A percentile compares a stretch with the other conserved stretches of the same genome.
Conservation (phyloP, 2,329 filamentous ascomycete genomes). For the Sphaerulina vaccinii region DNA sequence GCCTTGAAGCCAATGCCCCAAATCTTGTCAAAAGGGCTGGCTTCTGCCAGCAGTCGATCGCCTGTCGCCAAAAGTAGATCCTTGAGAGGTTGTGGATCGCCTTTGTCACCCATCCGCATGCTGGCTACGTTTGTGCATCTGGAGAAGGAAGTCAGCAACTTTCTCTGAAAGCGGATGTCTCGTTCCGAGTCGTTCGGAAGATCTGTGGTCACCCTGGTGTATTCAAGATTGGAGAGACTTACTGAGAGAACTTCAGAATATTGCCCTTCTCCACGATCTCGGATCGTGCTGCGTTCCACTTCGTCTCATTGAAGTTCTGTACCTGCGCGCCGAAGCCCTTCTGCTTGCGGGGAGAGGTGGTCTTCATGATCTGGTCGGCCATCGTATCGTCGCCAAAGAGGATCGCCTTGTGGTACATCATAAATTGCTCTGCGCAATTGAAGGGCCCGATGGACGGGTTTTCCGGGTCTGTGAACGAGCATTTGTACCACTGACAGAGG, state of each 20-base stretch:
- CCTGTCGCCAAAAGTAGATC: constrained; percentile 17
- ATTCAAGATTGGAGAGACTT: too few relatives aligned
- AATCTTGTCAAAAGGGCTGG: constrained; percentile 19
- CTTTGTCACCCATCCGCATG: constrained; percentile 8
- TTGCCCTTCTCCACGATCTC: constrained; percentile 19
- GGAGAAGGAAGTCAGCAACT: too few relatives aligned
- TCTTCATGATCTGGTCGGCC: constrained; percentile 9
- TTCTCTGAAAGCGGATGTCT: too few relatives aligned
- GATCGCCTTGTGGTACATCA: constrained; percentile 27
- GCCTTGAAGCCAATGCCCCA: constrained; percentile 25
- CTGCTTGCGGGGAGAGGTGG: constrained; percentile 9
- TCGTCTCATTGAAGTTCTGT: constrained; percentile 8
- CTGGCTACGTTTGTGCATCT: constrained; percentile 7
- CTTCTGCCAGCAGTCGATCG: constrained; percentile 17
- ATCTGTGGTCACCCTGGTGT: too few relatives aligned
- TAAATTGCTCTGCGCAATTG: constrained; percentile 25
- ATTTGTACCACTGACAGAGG: constrained; percentile 24
- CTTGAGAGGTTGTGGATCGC: constrained; percentile 7
- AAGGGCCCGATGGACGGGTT: constrained; percentile 2
- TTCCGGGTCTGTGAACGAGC: constrained; percentile 15
- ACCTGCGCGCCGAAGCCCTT: constrained; percentile 16
- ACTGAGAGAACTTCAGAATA: constrained; percentile 19
- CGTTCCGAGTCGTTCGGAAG: too few relatives aligned
- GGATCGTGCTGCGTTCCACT: constrained; percentile 4
- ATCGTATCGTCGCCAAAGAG: constrained; percentile 12